phyloP scores from a whole-genome alignment of 805 yeast species.

The Geotrichum ghanense region DNA sequence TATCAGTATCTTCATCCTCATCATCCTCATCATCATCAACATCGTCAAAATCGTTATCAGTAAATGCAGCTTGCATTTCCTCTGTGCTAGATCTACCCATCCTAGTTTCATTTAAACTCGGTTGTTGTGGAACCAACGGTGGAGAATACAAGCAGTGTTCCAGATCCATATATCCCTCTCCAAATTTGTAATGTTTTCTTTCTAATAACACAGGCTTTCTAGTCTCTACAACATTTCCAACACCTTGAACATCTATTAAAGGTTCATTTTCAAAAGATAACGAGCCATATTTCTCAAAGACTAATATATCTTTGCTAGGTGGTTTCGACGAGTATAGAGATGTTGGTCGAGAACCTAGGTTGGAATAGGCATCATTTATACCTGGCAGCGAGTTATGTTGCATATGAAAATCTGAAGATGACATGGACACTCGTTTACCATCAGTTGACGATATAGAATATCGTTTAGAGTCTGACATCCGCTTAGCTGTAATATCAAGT shows the following conservation, averaged over 20 bases:
- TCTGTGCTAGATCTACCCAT: slow-evolving; percentile 10
- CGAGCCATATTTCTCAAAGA: slow-evolving; percentile 15
- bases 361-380: background rate
- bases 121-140: slow-evolving; percentile 26
- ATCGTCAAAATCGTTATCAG: slow-evolving; percentile 11
- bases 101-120: slow-evolving; percentile 17
- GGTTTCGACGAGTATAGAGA: background rate
- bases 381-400: slow-evolving; percentile 3
- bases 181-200: slow-evolving; percentile 16
- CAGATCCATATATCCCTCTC: slow-evolving; percentile 17
- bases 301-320: slow-evolving; percentile 6
- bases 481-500: background rate
- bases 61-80: slow-evolving; percentile 15
- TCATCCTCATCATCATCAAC: slow-evolving; percentile 18
- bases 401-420: background rate
- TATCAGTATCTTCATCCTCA: background rate
- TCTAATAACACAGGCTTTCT: slow-evolving; percentile 19
- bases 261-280: slow-evolving; percentile 23
- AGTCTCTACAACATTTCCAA: slow-evolving; percentile 17
- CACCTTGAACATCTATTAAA: slow-evolving; percentile 21
- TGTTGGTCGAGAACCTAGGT: background rate
- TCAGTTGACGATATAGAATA: slow-evolving; percentile 1
- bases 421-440: background rate
- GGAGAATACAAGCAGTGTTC: slow-evolving; percentile 22
- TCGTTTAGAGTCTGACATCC: background rate